phyloP scores from a whole-genome alignment of 2,329 filamentous ascomycete species.

The Alternaria arborescens region DNA sequence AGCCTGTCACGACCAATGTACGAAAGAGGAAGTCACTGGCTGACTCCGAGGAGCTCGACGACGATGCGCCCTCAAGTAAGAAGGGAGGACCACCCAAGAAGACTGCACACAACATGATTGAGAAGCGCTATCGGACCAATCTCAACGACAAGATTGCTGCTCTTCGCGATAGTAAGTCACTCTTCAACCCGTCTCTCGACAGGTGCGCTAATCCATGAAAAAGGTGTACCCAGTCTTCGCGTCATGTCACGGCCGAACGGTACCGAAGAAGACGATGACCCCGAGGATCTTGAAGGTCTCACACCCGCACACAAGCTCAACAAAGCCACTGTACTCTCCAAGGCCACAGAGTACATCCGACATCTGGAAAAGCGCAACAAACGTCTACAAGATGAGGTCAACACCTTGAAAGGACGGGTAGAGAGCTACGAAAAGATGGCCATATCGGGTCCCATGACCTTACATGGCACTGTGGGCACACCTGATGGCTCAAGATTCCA shows the following conservation, averaged over 20 bases:
- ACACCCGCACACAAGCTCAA: slow-evolving; percentile 90
- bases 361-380: slow-evolving; percentile 92
- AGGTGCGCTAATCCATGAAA: slow-evolving; percentile 4
- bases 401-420: slow-evolving; percentile 78
- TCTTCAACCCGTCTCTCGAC: neutral
- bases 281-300: slow-evolving; percentile 75
- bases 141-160: slow-evolving; percentile 97
- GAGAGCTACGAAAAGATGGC: slow-evolving; percentile 73
- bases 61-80: slow-evolving; percentile 59
- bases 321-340: slow-evolving; percentile 95
- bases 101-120: slow-evolving; percentile 97
- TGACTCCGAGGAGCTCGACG: slow-evolving; percentile 68
- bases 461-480: slow-evolving; percentile 41
- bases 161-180: slow-evolving; percentile 73
- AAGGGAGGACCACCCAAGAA: slow-evolving; percentile 76
- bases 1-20: slow-evolving; percentile 45
- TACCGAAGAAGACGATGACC: slow-evolving; percentile 79
- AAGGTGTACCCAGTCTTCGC: slow-evolving; percentile 79
- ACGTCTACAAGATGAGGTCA: slow-evolving; percentile 82
- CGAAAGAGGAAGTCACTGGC: slow-evolving; percentile 53
- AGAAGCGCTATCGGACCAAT: slow-evolving; percentile 95
- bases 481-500: slow-evolving; percentile 49
- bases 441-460: slow-evolving; percentile 58
- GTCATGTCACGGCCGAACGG: slow-evolving; percentile 71
- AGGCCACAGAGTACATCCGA: slow-evolving; percentile 94